These are phyloP conservation scores for Curvularia verruculosa DNA, from an alignment of 2,329 filamentous ascomycete species.

Conservation along the genomic window DNA sequence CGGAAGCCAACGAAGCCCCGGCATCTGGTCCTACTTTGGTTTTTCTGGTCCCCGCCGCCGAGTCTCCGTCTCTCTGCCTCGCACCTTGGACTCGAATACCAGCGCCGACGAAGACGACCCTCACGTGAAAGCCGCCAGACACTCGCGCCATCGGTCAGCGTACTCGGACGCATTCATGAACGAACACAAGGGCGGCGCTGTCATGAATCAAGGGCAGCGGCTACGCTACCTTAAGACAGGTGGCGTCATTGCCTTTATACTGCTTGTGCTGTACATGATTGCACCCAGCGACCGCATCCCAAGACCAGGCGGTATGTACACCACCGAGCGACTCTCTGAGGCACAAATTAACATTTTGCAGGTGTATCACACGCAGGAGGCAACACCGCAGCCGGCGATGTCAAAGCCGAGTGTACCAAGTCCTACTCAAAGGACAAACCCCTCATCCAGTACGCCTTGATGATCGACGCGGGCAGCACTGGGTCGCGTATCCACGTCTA, in stretches of 20 bases:
- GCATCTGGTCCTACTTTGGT: constrained; percentile 61
- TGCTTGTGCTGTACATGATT: constrained; percentile 64
- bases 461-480: constrained; percentile 98
- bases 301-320: constrained; percentile 30
- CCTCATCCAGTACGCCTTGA: constrained; percentile 94
- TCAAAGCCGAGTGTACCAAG: constrained; percentile 76
- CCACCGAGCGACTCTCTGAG: neutral
- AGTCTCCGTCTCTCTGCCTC: constrained; percentile 59
- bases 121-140: constrained; percentile 56
- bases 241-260: constrained; percentile 63
- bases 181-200: constrained; percentile 55
- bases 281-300: constrained; percentile 50
- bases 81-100: constrained; percentile 40
- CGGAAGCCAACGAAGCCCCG: constrained; percentile 52
- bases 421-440: constrained; percentile 88
- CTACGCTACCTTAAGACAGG: constrained; percentile 67
- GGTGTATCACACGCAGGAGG: constrained; percentile 41
- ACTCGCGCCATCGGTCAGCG: constrained; percentile 45
- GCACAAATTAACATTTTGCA: constrained; percentile 1
- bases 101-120: constrained; percentile 48
- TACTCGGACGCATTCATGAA: constrained; percentile 51
- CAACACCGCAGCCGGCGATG: constrained; percentile 60
- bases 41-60: constrained; percentile 58
- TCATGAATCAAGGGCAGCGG: constrained; percentile 67
- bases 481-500: constrained; percentile 98